phyloP scores from a whole-genome alignment of 169 alveolate genomes.

The Plasmodium falciparum region DNA sequence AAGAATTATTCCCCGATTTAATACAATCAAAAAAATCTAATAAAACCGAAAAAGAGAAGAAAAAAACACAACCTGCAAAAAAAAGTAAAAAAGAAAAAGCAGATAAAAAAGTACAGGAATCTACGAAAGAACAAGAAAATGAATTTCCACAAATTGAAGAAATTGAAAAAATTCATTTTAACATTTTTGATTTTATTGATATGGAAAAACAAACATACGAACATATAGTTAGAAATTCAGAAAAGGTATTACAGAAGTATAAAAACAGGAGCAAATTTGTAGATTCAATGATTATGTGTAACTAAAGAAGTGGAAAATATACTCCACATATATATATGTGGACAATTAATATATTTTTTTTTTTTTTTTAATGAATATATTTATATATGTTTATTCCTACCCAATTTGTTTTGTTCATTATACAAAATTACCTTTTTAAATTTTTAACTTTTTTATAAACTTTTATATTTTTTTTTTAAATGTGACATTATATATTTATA shows the following conservation, averaged over 20 bases:
- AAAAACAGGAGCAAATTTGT: conserved; percentile 60
- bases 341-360: too few relatives aligned
- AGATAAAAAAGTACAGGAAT: conserved; percentile 25
- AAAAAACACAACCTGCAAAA: conserved; percentile 44
- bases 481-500: too few relatives aligned
- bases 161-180: conserved; percentile 50
- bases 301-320: not conserved
- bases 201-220: conserved; percentile 42
- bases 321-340: too few relatives aligned
- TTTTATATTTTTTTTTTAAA: too few relatives aligned
- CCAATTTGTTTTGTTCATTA: too few relatives aligned
- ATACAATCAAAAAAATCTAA: conserved; percentile 47
- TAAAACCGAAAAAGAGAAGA: conserved; percentile 62
- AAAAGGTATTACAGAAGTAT: conserved; percentile 55
- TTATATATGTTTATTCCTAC: too few relatives aligned
- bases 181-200: conserved; percentile 66
- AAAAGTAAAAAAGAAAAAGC: conserved; percentile 61
- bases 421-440: too few relatives aligned
- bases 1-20: conserved; percentile 59
- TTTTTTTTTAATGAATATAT: too few relatives aligned
- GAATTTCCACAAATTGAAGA: conserved; percentile 45
- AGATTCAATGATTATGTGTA: conserved; percentile 38
- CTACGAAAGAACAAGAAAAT: conserved; percentile 53
- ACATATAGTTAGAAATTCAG: conserved; percentile 58
- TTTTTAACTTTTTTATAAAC: too few relatives aligned